A percentile compares a stretch with the other conserved stretches of the same genome.
phyloP scores from a whole-genome alignment of 2,329 filamentous ascomycete genomes.

The Fusarium sp. region DNA sequence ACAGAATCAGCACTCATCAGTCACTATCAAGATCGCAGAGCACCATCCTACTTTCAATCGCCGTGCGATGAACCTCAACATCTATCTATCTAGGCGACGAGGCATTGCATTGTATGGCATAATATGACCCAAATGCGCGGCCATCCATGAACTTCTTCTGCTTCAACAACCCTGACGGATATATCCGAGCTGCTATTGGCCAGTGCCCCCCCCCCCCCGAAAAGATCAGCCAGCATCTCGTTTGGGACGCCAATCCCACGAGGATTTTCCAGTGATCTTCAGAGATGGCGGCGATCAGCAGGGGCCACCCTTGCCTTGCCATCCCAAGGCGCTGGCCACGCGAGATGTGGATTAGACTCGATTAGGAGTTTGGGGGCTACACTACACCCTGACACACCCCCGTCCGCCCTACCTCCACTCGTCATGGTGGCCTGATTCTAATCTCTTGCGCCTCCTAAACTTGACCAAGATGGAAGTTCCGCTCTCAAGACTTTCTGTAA shows the following conservation, averaged over 20 bases:
- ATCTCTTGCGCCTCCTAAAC: constrained; percentile 41
- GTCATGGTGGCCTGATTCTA: constrained; percentile 46
- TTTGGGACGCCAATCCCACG: constrained; percentile 37
- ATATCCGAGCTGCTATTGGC: constrained; percentile 32
- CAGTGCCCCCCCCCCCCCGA: constrained; percentile 7
- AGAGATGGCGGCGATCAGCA: constrained; percentile 45
- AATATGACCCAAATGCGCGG: constrained; percentile 8
- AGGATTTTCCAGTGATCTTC: constrained; percentile 47
- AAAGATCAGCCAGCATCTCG: constrained; percentile 36
- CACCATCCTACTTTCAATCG: not conserved
- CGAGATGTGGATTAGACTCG: constrained; percentile 47
- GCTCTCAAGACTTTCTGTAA: constrained; percentile 11
- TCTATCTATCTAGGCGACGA: not conserved
- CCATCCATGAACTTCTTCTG: constrained; percentile 20
- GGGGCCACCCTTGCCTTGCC: constrained; percentile 39
- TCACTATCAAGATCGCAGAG: constrained; percentile 17
- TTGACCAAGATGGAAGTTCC: constrained; percentile 36
- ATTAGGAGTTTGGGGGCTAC: constrained; percentile 42
- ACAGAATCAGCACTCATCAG: not conserved
- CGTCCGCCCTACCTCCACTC: constrained; percentile 30
- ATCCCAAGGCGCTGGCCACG: constrained; percentile 43
- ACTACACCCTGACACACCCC: constrained; percentile 5
- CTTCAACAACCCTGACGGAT: constrained; percentile 39
- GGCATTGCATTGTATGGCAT: constrained; percentile 4
- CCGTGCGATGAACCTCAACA: not conserved